Conservation (phyloP, 768 basidiomycete species). For the Saitozyma podzolica region DNA sequence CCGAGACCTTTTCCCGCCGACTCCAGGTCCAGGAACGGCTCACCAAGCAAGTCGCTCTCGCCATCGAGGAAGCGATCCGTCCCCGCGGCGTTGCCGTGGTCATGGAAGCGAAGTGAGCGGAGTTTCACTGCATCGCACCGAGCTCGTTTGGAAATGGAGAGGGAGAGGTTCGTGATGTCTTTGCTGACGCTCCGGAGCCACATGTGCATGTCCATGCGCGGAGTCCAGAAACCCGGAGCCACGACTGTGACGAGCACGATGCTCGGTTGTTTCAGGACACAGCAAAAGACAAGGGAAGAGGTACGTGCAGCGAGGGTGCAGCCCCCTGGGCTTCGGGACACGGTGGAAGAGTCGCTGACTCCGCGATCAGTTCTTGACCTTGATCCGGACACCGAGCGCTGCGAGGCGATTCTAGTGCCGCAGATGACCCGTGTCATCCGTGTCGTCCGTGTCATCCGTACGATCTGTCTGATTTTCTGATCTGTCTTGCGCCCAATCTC, state of each 20-base stretch:
- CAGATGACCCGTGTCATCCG: too few species aligned
- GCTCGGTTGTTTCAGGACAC: slow-evolving; percentile 97
- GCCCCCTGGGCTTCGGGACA: too few species aligned
- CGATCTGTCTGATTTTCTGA: too few species aligned
- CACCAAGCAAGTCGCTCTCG: slow-evolving; percentile 94
- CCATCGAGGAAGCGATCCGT: slow-evolving; percentile 97
- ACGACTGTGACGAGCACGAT: slow-evolving; percentile 95
- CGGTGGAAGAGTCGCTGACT: neutral
- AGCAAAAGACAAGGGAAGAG: slow-evolving; percentile 97
- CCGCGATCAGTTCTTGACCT: slow-evolving; percentile 45
- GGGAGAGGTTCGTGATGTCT: neutral
- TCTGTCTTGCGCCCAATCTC: too few species aligned
- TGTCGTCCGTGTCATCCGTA: too few species aligned
- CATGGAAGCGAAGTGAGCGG: slow-evolving; percentile 93
- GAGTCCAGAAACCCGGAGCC: slow-evolving; percentile 96
- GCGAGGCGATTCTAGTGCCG: slow-evolving; percentile 24
- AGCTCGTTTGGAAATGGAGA: neutral
- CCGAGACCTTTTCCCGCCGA: slow-evolving; percentile 92
- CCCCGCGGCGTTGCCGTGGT: slow-evolving; percentile 98
- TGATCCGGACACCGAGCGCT: slow-evolving; percentile 48
- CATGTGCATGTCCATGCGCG: slow-evolving; percentile 99
- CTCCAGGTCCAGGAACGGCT: slow-evolving; percentile 97
- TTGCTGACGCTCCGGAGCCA: slow-evolving; percentile 61
- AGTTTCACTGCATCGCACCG: slow-evolving; percentile 3
- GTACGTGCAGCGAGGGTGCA: slow-evolving; percentile 14